Evolutionary conservation across 768 basidiomycete genomes (phyloP).

Genomic region (Nidularia pulvinata): DNA sequence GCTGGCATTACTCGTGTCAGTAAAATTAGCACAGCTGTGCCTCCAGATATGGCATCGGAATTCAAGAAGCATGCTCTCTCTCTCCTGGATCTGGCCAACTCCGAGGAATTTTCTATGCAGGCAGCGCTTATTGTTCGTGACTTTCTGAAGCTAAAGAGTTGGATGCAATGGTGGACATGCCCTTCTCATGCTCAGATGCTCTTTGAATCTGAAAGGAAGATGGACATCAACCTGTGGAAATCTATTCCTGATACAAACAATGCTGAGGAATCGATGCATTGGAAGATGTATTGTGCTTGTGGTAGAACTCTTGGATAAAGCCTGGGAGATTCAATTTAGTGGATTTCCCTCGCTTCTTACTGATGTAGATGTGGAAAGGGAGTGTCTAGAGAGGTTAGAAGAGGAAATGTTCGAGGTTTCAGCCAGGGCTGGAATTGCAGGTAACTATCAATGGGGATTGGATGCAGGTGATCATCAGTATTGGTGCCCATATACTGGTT

Average conservation of each 20-base stretch:
- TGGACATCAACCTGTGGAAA: constrained; percentile 7
- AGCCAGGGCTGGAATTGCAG: no score
- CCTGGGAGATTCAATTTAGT: no score
- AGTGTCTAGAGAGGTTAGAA: no score
- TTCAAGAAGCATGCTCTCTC: constrained; percentile 14
- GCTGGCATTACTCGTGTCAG: constrained; percentile 21
- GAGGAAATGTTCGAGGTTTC: no score
- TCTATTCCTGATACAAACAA: constrained; percentile 4
- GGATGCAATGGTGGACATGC: constrained; percentile 33
- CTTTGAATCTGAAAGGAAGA: constrained; percentile 8
- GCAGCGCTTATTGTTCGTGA: constrained; percentile 8
- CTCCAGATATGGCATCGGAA: constrained; percentile 3
- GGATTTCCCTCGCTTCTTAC: no score
- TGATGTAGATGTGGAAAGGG: no score
- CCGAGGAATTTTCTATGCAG: constrained; percentile 3
- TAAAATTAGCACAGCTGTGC: constrained; percentile 16
- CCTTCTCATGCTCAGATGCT: constrained; percentile 23
- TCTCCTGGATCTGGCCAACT: constrained; percentile 6
- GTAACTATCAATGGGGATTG: no score
- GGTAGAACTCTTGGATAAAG: no score
- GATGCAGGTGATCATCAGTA: no score
- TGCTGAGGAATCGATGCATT: constrained; percentile 7
- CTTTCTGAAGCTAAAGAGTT: constrained; percentile 15
- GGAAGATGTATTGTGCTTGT: constrained; percentile 3
- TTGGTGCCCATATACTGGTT: no score